phyloP scores from a whole-genome alignment of 352 stramenopile species.

The Blastocystis sp. region DNA sequence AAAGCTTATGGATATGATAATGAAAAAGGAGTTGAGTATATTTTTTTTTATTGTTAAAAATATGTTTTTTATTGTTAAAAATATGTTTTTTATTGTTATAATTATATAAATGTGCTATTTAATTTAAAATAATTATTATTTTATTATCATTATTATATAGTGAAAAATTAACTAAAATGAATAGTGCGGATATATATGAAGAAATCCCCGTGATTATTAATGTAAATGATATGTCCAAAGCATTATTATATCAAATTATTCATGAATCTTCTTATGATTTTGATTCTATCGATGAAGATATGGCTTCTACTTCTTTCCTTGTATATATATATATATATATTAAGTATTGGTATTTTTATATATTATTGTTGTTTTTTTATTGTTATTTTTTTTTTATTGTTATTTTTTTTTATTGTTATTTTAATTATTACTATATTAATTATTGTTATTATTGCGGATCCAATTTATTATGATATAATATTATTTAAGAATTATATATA shows the following conservation, averaged over 20 bases:
- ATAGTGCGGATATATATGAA: constrained; percentile 12
- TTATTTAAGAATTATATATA: no score
- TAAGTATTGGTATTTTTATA: neutral
- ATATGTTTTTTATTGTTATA: no score
- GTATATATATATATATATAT: neutral
- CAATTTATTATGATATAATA: no score
- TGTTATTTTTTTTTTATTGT: neutral
- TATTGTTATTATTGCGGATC: no score
- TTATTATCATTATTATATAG: constrained; percentile 22
- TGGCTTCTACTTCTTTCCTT: no score
- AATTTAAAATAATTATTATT: no score
- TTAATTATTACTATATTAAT: no score
- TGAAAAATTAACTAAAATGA: neutral
- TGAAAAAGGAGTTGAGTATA: constrained; percentile 23
- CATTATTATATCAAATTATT: constrained; percentile 13
- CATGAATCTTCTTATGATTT: no score
- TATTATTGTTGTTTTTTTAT: neutral
- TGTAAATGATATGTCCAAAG: neutral
- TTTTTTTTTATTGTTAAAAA: neutral
- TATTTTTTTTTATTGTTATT: no score
- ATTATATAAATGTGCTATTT: no score
- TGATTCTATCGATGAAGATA: no score
- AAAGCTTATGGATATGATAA: constrained; percentile 19
- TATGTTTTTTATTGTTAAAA: no score
- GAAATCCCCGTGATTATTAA: constrained; percentile 2